A percentile compares a stretch with the other conserved stretches of the same genome.
Evolutionary conservation across 1,284 basidiomycete genomes (phyloP).

Genomic region (Rhodotorula sp.): DNA sequence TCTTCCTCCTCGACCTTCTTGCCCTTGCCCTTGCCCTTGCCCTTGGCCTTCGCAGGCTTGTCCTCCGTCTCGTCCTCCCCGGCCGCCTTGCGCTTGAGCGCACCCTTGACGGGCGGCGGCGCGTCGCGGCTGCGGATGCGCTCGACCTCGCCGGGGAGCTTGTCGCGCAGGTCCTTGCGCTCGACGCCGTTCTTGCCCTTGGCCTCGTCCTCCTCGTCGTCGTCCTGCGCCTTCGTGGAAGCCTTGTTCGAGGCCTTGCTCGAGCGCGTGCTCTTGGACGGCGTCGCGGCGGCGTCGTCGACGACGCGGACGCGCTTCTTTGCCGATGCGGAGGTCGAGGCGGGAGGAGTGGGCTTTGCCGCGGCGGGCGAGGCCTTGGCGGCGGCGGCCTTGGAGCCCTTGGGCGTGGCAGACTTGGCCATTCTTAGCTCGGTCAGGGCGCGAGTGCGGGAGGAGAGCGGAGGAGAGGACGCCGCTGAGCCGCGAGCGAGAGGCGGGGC

Average conservation of each 20-base stretch:
- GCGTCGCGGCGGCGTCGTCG: conserved; percentile 13
- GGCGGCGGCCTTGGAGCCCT: conserved; percentile 16
- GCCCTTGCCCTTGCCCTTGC: conserved; percentile 74
- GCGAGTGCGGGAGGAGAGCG: too few species aligned
- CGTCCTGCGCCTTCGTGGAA: neutral
- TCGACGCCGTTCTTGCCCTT: conserved; percentile 27
- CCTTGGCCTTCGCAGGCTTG: conserved; percentile 60
- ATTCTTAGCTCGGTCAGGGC: neutral
- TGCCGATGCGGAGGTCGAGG: conserved; percentile 7
- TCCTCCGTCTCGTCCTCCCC: conserved; percentile 55
- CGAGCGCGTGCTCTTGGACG: conserved; percentile 28
- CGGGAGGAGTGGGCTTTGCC: conserved; percentile 1
- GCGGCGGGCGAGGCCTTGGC: conserved; percentile 20
- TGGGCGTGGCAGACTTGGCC: conserved; percentile 24
- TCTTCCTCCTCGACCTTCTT: conserved; percentile 62
- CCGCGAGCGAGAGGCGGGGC: neutral
- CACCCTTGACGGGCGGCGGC: conserved; percentile 64
- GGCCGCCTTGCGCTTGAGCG: conserved; percentile 69
- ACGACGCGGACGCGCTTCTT: conserved; percentile 40
- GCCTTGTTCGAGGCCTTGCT: conserved; percentile 8
- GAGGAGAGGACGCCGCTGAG: neutral
- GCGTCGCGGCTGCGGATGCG: conserved; percentile 24
- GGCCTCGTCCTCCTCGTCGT: conserved; percentile 5
- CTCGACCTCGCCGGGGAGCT: conserved; percentile 26
- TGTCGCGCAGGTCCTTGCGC: conserved; percentile 29